phyloP scores from a whole-genome alignment of 1,284 basidiomycete genomes.

The Puccinia sorghi region DNA sequence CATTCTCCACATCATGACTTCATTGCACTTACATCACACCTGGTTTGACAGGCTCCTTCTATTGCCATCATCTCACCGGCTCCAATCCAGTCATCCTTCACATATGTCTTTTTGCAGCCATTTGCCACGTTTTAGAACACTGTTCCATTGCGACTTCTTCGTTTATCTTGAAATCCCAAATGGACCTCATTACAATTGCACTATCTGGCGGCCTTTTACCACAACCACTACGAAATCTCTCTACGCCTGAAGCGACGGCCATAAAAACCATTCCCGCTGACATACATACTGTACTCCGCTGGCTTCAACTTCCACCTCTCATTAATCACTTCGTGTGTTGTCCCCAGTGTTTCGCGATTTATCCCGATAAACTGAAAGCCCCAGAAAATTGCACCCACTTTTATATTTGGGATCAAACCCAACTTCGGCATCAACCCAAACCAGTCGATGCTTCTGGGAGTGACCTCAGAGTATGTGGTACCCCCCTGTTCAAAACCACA shows the following conservation, averaged over 20 bases:
- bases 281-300: not conserved
- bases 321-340: conserved; percentile 6
- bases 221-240: not conserved
- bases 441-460: no score
- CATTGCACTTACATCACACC: no score
- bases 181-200: not conserved
- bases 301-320: conserved; percentile 7
- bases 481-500: no score
- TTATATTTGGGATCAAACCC: not conserved
- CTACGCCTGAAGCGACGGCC: not conserved
- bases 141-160: not conserved
- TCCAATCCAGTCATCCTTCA: conserved; percentile 12
- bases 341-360: conserved; percentile 7
- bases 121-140: conserved; percentile 14
- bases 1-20: no score
- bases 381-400: conserved; percentile 7
- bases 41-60: conserved; percentile 1
- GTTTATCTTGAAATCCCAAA: conserved; percentile 11
- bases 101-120: conserved; percentile 1
- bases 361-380: no score
- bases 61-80: not conserved
- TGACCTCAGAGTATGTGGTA: not conserved
- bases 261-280: not conserved
- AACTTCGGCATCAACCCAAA: no score
- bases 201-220: not conserved